Base-by-base conservation (phyloP, 768 basidiomycete genomes). In the Xerocomellus dryophilus region DNA sequence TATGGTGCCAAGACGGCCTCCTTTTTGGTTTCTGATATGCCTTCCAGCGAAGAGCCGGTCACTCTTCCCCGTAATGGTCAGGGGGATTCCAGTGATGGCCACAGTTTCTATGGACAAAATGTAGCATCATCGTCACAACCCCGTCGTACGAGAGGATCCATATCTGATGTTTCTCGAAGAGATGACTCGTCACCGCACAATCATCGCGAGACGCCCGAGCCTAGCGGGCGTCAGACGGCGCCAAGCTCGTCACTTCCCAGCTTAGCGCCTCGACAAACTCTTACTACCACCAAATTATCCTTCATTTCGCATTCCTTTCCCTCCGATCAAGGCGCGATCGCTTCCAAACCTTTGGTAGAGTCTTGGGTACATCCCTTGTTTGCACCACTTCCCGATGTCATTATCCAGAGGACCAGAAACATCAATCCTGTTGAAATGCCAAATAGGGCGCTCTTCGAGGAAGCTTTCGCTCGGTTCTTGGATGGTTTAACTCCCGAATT, bases 381-480 rank as follows among this genome's bases (percentile, higher is more conserved):
- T 61, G 74, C 79, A 23, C 79, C 84, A 2, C 80, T 88, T 46
- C 86, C 85, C 4, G 74, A 80, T 44, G 65, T 71, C 57, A 74
- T 89, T 53, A 61, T 79, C 59, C 71, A 85, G 66, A 68, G 80
- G 61, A 76, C 94, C 62, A 69, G 67, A 44, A 73, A 72, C 23
- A 73, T 83, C 41, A 79, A 78, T 61, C 74, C 78, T 20, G 73
- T 76, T 38, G 84, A 86, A 61, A 82, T 87, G 78, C 86, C 86
- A 5, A 73, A 70, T 42, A 76, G 83, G 35, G 71, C 71, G 23
- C 71, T 72, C 17, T 87, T 82, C 55, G 80, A 86, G 40, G 77
- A 76, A 39, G 65, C 69, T 5, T 69, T 88, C 38, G 58, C 67
- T 21, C 66, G 71, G 8, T 85, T 88, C 66, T 60, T 83, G 40